Evolutionary conservation across 2,329 filamentous ascomycete genomes (phyloP), one percentile per base, ranked within the genome.

Genomic region (Podosphaera leucotricha): DNA sequence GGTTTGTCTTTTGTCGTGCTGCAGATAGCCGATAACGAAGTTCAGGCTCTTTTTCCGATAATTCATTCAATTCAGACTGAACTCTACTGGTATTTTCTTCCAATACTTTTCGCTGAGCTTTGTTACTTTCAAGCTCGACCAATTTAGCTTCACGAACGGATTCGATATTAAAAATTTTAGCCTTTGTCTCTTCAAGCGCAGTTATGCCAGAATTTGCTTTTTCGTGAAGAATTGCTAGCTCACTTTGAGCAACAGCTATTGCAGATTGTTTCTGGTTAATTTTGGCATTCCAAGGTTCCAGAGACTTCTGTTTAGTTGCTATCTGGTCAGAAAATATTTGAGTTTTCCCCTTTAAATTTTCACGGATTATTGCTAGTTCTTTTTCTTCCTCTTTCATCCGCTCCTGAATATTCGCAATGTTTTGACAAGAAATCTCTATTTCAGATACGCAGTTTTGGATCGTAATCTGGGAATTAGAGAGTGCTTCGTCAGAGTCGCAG

Each of bases 281-380:
- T 62, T 90, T 95, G 51, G 85, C 85, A 53, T 80, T 86, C 90
- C 90, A 98, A 0, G 90, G 90, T 61, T 95, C 87, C 10, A 98
- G 67, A 1, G 83, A 79, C 62, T 92, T 94, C 57, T 98, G 90
- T 62, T 93, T 94, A 3, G 69, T 70, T 0, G 85, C 77, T 52
- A 98, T 95, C 56, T 94, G 71, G 53, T 98, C 85, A 0, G 87
- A 95, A 48, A 94, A 80, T 6, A 75, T 80, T 58, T 95, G 86
- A 0, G 90, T 98, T 64, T 98, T 98, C 55, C 87, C 87, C 57
- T 93, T 93, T 6, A 98, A 67, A 48, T 72, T 75, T 19, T 93
- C 84, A 45, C 87, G 77, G 50, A 98, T 90, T n/a, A 64, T 69
- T 24, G 75, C 67, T 18, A 98, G 72, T 57, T 93, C 80, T 38